These are phyloP conservation scores for Macrolepiota albuminosa DNA, from an alignment of 768 basidiomycete genomes.

Conservation along the genomic window DNA sequence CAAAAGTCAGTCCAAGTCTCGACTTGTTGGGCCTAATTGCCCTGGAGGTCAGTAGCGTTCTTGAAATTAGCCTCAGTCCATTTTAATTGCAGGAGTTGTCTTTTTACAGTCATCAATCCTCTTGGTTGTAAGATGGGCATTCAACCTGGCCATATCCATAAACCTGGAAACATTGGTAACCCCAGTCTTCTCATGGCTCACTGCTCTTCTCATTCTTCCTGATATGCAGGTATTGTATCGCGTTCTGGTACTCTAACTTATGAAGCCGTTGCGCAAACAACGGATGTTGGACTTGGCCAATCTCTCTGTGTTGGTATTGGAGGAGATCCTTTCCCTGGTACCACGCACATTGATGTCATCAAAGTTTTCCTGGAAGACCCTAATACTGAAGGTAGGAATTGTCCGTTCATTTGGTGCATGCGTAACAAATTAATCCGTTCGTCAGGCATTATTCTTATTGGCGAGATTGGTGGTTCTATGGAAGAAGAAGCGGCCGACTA, in stretches of 20 bases:
- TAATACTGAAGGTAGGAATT: conserved; percentile 73
- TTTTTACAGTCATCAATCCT: conserved; percentile 76
- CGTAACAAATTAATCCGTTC: background rate
- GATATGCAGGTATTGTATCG: conserved; percentile 75
- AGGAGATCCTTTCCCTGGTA: conserved; percentile 95
- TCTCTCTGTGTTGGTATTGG: conserved; percentile 96
- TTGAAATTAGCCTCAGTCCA: background rate
- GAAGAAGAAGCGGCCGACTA: conserved; percentile 99
- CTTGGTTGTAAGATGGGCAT: conserved; percentile 99
- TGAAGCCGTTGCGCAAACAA: conserved; percentile 98
- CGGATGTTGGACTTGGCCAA: conserved; percentile 92
- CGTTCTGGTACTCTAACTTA: conserved; percentile 96
- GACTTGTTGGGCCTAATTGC: conserved; percentile 98
- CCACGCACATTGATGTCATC: conserved; percentile 92
- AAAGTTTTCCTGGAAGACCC: conserved; percentile 95
- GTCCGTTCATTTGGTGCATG: background rate
- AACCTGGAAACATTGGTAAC: conserved; percentile 88
- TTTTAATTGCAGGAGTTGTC: background rate
- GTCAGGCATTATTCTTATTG: conserved; percentile 92
- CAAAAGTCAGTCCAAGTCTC: conserved; percentile 88
- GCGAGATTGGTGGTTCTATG: conserved; percentile 99
- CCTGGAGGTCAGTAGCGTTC: conserved; percentile 55
- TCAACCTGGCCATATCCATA: conserved; percentile 96
- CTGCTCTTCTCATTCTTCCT: background rate
- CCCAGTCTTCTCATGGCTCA: background rate